Evolutionary conservation across 1,139 yeast species (phyloP).

Genomic region (Saccharomyces hybrid): DNA sequence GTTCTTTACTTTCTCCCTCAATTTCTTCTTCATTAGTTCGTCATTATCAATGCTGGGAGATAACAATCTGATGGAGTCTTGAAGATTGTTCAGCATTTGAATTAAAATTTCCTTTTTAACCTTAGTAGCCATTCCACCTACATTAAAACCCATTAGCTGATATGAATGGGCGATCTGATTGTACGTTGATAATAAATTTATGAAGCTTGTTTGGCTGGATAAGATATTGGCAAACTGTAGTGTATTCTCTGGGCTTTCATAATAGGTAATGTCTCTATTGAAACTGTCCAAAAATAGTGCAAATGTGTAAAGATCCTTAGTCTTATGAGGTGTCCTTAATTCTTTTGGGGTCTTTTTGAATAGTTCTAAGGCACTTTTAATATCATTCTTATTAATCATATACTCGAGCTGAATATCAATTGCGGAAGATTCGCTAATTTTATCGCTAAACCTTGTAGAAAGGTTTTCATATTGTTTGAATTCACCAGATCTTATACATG

Average conservation of each 20-base stretch:
- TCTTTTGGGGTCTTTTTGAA: conserved; percentile 10
- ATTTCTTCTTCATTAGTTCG: conserved; percentile 6
- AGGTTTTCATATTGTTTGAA: conserved; percentile 14
- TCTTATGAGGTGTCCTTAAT: conserved; percentile 12
- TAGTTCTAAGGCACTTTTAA: conserved; percentile 20
- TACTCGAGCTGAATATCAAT: conserved; percentile 22
- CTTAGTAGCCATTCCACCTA: conserved; percentile 7
- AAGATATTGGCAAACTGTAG: conserved; percentile 28
- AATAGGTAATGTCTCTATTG: conserved; percentile 1
- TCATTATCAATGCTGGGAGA: conserved; percentile 5
- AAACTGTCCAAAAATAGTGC: conserved; percentile 24
- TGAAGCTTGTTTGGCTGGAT: conserved; percentile 18
- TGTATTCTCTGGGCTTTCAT: conserved; percentile 19
- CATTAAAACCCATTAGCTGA: conserved; percentile 2
- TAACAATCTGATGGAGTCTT: conserved; percentile 20
- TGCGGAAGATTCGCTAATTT: conserved; percentile 10
- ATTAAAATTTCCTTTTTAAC: conserved; percentile 18
- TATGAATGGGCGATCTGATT: conserved; percentile 11
- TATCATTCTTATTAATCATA: conserved; percentile 16
- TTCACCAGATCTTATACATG: conserved; percentile 24
- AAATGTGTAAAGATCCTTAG: conserved; percentile 22
- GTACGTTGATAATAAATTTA: conserved; percentile 19
- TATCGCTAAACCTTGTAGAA: conserved; percentile 15
- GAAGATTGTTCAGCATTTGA: conserved; percentile 27
- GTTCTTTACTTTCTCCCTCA: conserved; percentile 19